phyloP scores from a whole-genome alignment of 2,329 filamentous ascomycete species.

The Beauveria australis region DNA sequence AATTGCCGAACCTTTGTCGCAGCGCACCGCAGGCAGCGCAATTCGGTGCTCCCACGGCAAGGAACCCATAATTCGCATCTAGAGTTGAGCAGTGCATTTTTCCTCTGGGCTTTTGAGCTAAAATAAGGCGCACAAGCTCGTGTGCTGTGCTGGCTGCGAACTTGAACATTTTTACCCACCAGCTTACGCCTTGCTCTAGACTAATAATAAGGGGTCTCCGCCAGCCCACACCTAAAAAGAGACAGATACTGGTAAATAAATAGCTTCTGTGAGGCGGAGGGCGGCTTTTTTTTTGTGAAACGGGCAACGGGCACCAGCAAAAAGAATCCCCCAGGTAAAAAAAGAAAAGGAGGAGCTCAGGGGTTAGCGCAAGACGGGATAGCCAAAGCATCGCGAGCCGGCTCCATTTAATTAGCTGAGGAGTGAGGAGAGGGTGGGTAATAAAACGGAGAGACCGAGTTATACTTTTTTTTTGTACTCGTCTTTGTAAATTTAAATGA shows the following conservation, averaged over 20 bases:
- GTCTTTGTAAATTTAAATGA: no score
- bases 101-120: not conserved
- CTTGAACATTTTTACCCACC: not conserved
- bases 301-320: not conserved
- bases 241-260: not conserved
- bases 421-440: not conserved
- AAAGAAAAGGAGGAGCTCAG: not conserved
- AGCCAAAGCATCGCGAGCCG: not conserved
- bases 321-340: not conserved
- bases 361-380: not conserved
- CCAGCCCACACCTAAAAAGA: not conserved
- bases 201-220: not conserved
- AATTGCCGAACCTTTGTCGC: not conserved
- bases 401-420: no score
- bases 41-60: not conserved
- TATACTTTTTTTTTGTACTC: not conserved
- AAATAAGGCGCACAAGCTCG: not conserved
- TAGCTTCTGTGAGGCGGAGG: slow-evolving; percentile 1
- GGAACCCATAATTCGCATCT: slow-evolving; percentile 4
- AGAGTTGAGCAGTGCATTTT: not conserved
- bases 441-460: not conserved
- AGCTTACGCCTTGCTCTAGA: not conserved
- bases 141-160: not conserved
- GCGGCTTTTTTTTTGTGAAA: not conserved
- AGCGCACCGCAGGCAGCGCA: not conserved